These are phyloP conservation scores for Rutidosis leptorrhynchoides DNA, from an alignment of 129 eudicot genomes.

Conservation along the genomic window DNA sequence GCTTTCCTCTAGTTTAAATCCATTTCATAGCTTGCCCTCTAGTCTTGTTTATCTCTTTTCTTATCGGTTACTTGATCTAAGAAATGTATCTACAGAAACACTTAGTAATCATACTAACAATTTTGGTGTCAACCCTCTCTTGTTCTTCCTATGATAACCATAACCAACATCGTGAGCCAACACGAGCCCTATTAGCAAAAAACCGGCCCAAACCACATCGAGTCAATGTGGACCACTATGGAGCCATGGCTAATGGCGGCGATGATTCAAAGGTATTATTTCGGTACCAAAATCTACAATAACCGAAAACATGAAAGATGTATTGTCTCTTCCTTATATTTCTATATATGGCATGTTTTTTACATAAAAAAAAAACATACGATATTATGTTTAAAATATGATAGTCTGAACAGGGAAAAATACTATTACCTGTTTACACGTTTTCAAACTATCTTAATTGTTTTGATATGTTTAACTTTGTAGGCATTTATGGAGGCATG, in stretches of 20 bases:
- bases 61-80: constrained; percentile 11
- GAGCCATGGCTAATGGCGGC: constrained; percentile 49
- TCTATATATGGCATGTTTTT: too few relatives aligned
- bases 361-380: too few relatives aligned
- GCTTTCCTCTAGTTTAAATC: too few relatives aligned
- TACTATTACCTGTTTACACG: background rate
- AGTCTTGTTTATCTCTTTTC: constrained; percentile 19
- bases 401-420: too few relatives aligned
- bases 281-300: background rate
- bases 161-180: constrained; percentile 13
- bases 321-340: too few relatives aligned
- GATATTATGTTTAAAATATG: too few relatives aligned
- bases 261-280: constrained; percentile 48
- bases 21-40: too few relatives aligned
- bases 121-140: constrained; percentile 32
- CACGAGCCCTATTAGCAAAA: constrained; percentile 22
- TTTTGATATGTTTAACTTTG: background rate
- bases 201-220: background rate
- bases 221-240: constrained; percentile 55
- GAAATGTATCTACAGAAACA: constrained; percentile 41
- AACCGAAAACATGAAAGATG: too few relatives aligned
- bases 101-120: constrained; percentile 21
- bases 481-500: constrained; percentile 88
- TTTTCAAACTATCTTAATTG: background rate
- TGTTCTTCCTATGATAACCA: constrained; percentile 18